A percentile compares a stretch with the other conserved stretches of the same genome.
Evolutionary conservation across 2,329 filamentous ascomycete species (phyloP).

Genomic region (Penicillium corylophilum): DNA sequence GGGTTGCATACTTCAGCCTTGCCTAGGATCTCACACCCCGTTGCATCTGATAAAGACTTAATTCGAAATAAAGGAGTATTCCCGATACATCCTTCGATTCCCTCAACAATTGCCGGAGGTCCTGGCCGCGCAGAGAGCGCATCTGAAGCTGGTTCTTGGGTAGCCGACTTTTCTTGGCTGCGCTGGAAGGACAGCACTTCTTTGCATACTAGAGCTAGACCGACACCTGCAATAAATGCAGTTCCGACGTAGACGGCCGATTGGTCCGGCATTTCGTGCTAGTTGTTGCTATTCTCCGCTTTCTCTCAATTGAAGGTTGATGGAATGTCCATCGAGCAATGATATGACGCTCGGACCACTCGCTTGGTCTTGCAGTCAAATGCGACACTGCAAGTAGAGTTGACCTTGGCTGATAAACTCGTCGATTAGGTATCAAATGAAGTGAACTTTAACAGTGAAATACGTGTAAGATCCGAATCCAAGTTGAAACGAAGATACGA

Average conservation of each 20-base stretch:
- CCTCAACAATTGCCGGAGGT: conserved; percentile 61
- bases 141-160: conserved; percentile 8
- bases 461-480: neutral
- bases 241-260: conserved; percentile 58
- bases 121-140: conserved; percentile 28
- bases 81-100: conserved; percentile 89
- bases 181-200: conserved; percentile 71
- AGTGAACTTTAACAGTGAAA: neutral
- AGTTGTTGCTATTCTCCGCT: conserved; percentile 9
- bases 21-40: conserved; percentile 83
- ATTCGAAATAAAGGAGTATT: conserved; percentile 88
- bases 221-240: conserved; percentile 74
- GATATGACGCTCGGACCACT: conserved; percentile 42
- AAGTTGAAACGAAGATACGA: neutral
- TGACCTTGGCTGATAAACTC: neutral
- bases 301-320: conserved; percentile 3
- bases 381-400: neutral
- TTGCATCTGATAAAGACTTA: conserved; percentile 78
- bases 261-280: conserved; percentile 32
- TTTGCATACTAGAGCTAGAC: conserved; percentile 74
- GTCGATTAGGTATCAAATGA: neutral
- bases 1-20: conserved; percentile 71
- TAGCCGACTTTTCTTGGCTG: conserved; percentile 19
- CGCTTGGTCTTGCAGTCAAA: conserved; percentile 7
- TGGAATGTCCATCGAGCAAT: conserved; percentile 10